Conservation (phyloP, 345 rosid species). For the Mangifera indica region DNA sequence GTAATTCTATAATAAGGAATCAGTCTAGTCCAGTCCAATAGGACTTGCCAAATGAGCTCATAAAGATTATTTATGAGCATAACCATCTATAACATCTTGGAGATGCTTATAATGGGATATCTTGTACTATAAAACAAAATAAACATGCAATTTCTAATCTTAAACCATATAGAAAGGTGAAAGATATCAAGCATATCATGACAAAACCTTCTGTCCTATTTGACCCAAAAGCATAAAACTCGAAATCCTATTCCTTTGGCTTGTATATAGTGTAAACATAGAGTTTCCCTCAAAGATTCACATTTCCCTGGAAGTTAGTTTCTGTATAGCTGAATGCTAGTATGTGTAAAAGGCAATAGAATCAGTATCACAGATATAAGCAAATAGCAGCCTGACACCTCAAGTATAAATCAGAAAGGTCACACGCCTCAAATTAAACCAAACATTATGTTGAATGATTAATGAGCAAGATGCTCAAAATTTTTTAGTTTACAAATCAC, state of each 20-base stretch:
- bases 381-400: not conserved
- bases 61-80: not conserved
- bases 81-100: not conserved
- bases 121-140: no score
- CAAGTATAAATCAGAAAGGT: not conserved
- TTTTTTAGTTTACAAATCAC: not conserved
- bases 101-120: not conserved
- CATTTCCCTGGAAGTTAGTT: not conserved
- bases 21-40: no score
- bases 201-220: no score
- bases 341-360: not conserved
- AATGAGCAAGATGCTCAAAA: not conserved
- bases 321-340: not conserved
- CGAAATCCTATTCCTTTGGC: no score
- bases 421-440: not conserved
- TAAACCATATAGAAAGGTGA: not conserved
- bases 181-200: not conserved
- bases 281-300: not conserved
- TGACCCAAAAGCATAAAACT: no score
- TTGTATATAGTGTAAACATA: no score
- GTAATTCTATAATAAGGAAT: no score
- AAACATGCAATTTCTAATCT: not conserved
- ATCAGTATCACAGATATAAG: not conserved
- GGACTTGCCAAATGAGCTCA: not conserved
- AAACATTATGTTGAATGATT: not conserved